phyloP scores from a whole-genome alignment of 2,329 filamentous ascomycete genomes.

The Trichothecium roseum region DNA sequence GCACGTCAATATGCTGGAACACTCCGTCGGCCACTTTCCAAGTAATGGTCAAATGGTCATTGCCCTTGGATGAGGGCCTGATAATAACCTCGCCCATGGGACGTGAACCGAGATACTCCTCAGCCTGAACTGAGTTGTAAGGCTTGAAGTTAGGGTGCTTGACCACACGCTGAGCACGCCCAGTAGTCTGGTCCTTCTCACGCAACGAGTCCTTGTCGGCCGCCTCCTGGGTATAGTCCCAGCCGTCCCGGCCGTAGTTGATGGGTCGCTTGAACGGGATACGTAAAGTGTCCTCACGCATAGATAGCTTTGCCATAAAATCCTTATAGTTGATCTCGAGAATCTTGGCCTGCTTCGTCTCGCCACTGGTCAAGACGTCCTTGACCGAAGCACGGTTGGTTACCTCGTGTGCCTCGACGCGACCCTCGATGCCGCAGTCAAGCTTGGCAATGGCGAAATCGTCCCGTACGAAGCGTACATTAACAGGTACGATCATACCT shows the following conservation, averaged over 20 bases:
- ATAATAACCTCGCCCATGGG: slow-evolving; percentile 86
- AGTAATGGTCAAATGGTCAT: slow-evolving; percentile 89
- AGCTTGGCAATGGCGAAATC: slow-evolving; percentile 90
- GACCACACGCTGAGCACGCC: slow-evolving; percentile 85
- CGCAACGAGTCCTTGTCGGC: slow-evolving; percentile 73
- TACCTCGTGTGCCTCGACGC: slow-evolving; percentile 73
- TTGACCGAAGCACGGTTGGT: slow-evolving; percentile 62
- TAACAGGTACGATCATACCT: slow-evolving; percentile 87
- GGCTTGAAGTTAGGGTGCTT: slow-evolving; percentile 95
- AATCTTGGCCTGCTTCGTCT: slow-evolving; percentile 83
- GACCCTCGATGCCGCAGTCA: slow-evolving; percentile 87
- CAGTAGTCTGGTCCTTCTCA: slow-evolving; percentile 77
- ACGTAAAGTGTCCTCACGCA: slow-evolving; percentile 72
- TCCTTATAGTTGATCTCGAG: slow-evolving; percentile 78
- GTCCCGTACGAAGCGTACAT: slow-evolving; percentile 77
- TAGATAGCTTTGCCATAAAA: slow-evolving; percentile 72
- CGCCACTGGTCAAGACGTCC: slow-evolving; percentile 65
- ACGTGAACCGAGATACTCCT: slow-evolving; percentile 84
- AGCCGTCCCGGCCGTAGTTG: slow-evolving; percentile 69
- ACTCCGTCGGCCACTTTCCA: slow-evolving; percentile 96
- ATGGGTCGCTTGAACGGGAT: slow-evolving; percentile 58
- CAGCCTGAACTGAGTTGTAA: slow-evolving; percentile 85
- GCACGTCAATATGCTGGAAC: slow-evolving; percentile 96
- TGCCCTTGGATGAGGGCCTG: slow-evolving; percentile 86
- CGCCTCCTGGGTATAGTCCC: slow-evolving; percentile 76